A percentile compares a stretch with the other conserved stretches of the same genome.
These are phyloP conservation scores for Primulina tabacum DNA, from an alignment of 257 asterid genomes.

Conservation along the genomic window DNA sequence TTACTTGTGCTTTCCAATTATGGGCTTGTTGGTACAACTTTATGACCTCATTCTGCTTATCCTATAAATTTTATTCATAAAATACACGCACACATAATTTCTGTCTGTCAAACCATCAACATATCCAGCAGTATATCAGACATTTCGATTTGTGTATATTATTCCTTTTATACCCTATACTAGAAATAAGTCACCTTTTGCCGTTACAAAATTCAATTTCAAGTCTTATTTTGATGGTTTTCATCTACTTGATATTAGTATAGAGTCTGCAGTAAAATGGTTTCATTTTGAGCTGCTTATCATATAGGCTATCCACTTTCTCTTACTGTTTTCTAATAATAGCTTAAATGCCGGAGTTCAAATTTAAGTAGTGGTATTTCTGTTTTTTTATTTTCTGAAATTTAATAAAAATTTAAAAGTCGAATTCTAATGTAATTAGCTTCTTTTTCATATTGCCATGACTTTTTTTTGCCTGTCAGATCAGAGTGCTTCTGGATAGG, in stretches of 20 bases:
- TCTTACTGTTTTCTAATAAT: not conserved
- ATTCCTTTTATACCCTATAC: not conserved
- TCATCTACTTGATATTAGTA: not conserved
- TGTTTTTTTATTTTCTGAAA: not conserved
- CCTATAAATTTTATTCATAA: not conserved
- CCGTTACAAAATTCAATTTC: not conserved
- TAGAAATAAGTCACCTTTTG: not conserved
- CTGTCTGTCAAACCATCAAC: not conserved
- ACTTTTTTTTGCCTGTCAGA: constrained; percentile 45
- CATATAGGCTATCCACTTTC: not conserved
- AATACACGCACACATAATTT: too few relatives aligned
- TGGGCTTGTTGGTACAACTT: not conserved
- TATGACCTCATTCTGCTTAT: not conserved
- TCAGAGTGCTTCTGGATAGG: constrained; percentile 74
- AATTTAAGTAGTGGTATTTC: not conserved
- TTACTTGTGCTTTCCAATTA: not conserved
- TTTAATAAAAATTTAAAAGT: not conserved
- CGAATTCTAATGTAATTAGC: constrained; percentile 11
- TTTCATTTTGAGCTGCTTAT: not conserved
- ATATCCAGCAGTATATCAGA: not conserved
- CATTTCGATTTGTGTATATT: not conserved
- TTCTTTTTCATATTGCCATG: constrained; percentile 13
- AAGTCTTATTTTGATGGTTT: not conserved
- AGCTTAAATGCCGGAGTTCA: not conserved
- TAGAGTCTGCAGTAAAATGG: not conserved